phyloP scores from a whole-genome alignment of 345 rosid genomes.

The Populus nigra region DNA sequence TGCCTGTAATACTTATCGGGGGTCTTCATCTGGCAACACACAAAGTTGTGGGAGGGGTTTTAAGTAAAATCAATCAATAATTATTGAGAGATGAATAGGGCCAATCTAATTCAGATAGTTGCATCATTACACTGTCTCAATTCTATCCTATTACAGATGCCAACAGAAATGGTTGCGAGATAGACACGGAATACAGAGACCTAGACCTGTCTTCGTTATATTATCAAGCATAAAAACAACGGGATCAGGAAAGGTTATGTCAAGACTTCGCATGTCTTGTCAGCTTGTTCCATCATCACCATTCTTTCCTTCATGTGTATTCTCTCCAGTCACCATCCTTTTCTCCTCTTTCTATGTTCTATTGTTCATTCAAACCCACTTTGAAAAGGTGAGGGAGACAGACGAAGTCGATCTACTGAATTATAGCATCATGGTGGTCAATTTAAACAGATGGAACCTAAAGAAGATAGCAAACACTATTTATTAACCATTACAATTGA shows the following conservation, averaged over 20 bases:
- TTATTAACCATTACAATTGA: constrained; percentile 30
- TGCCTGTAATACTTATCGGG: not conserved
- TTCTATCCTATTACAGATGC: not conserved
- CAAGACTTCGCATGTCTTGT: not conserved
- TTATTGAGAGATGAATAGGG: not conserved
- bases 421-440: constrained; percentile 11
- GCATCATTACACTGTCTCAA: not conserved
- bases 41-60: not conserved
- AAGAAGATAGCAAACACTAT: constrained; percentile 15
- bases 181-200: not conserved
- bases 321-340: not conserved
- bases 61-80: not conserved
- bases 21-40: not conserved
- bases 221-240: not conserved
- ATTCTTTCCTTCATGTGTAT: not conserved
- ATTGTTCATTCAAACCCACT: not conserved
- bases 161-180: not conserved
- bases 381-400: constrained; percentile 14
- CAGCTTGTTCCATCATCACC: not conserved
- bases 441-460: constrained; percentile 31
- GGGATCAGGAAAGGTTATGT: not conserved
- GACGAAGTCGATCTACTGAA: constrained; percentile 1
- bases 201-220: not conserved
- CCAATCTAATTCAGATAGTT: not conserved
- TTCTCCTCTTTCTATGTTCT: not conserved